These are phyloP conservation scores for Phytophthora macrochlamydospora DNA, from an alignment of 352 stramenopile species.

Conservation along the genomic window DNA sequence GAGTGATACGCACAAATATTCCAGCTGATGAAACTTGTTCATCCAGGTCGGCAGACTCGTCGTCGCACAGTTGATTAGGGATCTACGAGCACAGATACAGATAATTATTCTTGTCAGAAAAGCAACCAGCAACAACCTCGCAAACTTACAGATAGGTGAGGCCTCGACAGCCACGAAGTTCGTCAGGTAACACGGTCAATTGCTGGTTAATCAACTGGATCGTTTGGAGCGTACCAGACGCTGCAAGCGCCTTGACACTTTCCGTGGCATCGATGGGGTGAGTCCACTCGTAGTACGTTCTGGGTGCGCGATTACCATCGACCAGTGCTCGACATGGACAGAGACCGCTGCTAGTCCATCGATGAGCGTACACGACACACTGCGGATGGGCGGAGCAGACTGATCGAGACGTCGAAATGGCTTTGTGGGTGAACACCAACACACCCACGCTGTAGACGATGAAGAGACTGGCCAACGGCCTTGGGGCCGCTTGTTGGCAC, in stretches of 20 bases:
- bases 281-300: conserved; percentile 32
- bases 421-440: conserved; percentile 5
- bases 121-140: background rate
- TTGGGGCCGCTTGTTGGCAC: conserved; percentile 8
- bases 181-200: conserved; percentile 21
- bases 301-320: conserved; percentile 24
- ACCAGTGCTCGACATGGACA: conserved; percentile 41
- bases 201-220: conserved; percentile 41
- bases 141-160: conserved; percentile 42
- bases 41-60: conserved; percentile 33
- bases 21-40: conserved; percentile 35
- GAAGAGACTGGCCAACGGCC: conserved; percentile 15
- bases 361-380: conserved; percentile 38
- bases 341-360: background rate
- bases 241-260: conserved; percentile 18
- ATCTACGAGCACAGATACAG: conserved; percentile 13
- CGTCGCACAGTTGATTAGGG: conserved; percentile 35
- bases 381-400: conserved; percentile 21
- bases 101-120: background rate
- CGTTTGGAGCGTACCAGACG: conserved; percentile 27
- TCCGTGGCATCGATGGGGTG: conserved; percentile 25
- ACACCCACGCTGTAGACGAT: conserved; percentile 16
- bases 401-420: conserved; percentile 12
- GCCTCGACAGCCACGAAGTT: conserved; percentile 28
- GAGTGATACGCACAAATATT: conserved; percentile 43